Conservation (phyloP, 1,139 yeast genomes). For the Hyphopichia burtonii region DNA sequence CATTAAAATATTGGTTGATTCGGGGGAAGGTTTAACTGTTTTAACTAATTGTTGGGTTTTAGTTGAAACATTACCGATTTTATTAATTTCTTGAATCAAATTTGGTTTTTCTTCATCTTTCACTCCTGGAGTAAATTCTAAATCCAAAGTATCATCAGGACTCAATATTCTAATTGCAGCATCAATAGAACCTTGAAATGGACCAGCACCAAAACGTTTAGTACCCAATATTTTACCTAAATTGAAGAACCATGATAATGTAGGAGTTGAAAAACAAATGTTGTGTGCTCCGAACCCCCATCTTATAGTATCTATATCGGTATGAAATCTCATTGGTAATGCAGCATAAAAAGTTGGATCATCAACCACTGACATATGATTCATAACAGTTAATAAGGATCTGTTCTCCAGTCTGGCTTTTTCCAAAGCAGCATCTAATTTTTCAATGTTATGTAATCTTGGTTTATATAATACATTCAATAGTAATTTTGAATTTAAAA, state of each 20-base stretch:
- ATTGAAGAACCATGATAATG: slow-evolving; percentile 66
- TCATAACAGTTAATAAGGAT: slow-evolving; percentile 85
- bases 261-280: slow-evolving; percentile 69
- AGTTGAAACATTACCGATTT: slow-evolving; percentile 10
- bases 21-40: slow-evolving; percentile 27
- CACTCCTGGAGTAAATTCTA: slow-evolving; percentile 43
- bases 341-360: slow-evolving; percentile 92
- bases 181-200: slow-evolving; percentile 87
- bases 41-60: slow-evolving; percentile 18
- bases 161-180: slow-evolving; percentile 85
- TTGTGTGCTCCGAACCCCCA: slow-evolving; percentile 97
- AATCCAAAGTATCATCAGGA: slow-evolving; percentile 69
- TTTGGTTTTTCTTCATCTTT: slow-evolving; percentile 27
- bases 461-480: slow-evolving; percentile 64
- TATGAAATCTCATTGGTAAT: slow-evolving; percentile 69
- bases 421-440: slow-evolving; percentile 60
- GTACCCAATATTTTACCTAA: slow-evolving; percentile 87
- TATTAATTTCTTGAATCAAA: slow-evolving; percentile 32
- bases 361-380: slow-evolving; percentile 92
- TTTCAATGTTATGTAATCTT: slow-evolving; percentile 57
- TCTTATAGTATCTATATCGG: slow-evolving; percentile 65
- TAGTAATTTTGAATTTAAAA: slow-evolving; percentile 63
- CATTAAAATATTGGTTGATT: slow-evolving; percentile 32
- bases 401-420: slow-evolving; percentile 67
- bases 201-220: slow-evolving; percentile 86